phyloP scores from a whole-genome alignment of 2,329 filamentous ascomycete genomes.

The Apiospora aurea region DNA sequence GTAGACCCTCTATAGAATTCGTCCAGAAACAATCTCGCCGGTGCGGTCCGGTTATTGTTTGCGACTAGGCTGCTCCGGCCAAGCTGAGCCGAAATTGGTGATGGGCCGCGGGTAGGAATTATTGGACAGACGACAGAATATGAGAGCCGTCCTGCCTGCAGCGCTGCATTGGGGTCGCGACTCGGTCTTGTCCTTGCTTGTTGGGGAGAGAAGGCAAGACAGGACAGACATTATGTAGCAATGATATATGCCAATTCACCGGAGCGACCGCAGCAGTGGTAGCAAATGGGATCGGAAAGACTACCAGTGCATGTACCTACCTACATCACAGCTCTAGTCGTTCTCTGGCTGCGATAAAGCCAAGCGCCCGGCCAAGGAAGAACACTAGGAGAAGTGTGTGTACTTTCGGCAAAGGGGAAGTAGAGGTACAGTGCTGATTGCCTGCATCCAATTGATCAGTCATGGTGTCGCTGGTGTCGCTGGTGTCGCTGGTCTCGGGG shows the following conservation, averaged over 20 bases:
- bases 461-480: background rate
- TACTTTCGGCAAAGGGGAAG: conserved; percentile 8
- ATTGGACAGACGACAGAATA: background rate
- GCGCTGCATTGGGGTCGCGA: background rate
- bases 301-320: background rate
- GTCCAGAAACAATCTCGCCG: conserved; percentile 14
- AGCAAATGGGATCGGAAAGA: background rate
- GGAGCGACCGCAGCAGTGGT: background rate
- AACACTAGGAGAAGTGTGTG: background rate
- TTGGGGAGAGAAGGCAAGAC: conserved; percentile 5
- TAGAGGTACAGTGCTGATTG: background rate
- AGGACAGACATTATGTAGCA: background rate
- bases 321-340: background rate
- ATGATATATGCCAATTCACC: background rate
- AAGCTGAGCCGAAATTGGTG: conserved; percentile 7
- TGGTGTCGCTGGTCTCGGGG: background rate
- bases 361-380: background rate
- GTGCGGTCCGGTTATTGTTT: conserved; percentile 19
- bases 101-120: conserved; percentile 11
- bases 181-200: background rate
- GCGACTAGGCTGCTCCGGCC: conserved; percentile 7
- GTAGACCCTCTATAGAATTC: conserved; percentile 5
- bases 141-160: background rate
- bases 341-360: background rate
- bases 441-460: background rate